Evolutionary conservation across 495 filamentous ascomycete species (phyloP), one percentile per base, ranked within the genome.

Genomic region (Talaromyces borbonicus): DNA sequence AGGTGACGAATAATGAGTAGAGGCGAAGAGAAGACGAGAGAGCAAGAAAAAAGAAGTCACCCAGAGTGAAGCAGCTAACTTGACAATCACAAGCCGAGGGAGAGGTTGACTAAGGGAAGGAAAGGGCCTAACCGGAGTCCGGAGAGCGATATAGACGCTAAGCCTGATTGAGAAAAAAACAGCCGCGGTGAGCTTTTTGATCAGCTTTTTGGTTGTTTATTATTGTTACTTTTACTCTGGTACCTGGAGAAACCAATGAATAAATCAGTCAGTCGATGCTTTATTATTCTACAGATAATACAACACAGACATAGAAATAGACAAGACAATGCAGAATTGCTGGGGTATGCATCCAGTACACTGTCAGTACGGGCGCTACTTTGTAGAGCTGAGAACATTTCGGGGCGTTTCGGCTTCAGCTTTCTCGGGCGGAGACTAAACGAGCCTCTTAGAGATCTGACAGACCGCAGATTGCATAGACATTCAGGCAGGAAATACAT

Each of bases 41-140:
- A 16, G 23, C 25, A 19, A 18, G 22, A 15, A 32, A 40, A 46
- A 35, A 8, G 36, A 47, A 31, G 47, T 31, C 36, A 52, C 36
- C 37, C 15, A 50, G 45, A 50, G 51, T 33, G 33, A 36, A 48
- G 52, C 23, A 29, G 46, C 33, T 36, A 38, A 14, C 5, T 6
- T 2, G 35, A 11, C 16, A 4, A 38, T 38, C 35, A 38, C 35
- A 20, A 51, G 51, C 24, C 39, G 39, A 42, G 22, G 39, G 39
- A 29, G 39, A 27, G n/a, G n/a, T n/a, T n/a, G n/a, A n/a, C n/a
- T n/a, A n/a, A n/a, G n/a, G n/a, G n/a, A n/a, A n/a, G n/a, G n/a
- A n/a, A n/a, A n/a, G 7, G 22, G 14, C 8, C 33, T 29, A 15
- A 38, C 11, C 35, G 35, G 35, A 38, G 18, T 20, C 35, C 35